A percentile compares a stretch with the other conserved stretches of the same genome.
Evolutionary conservation across 768 basidiomycete species (phyloP).

Genomic region (Hericium alpestre): DNA sequence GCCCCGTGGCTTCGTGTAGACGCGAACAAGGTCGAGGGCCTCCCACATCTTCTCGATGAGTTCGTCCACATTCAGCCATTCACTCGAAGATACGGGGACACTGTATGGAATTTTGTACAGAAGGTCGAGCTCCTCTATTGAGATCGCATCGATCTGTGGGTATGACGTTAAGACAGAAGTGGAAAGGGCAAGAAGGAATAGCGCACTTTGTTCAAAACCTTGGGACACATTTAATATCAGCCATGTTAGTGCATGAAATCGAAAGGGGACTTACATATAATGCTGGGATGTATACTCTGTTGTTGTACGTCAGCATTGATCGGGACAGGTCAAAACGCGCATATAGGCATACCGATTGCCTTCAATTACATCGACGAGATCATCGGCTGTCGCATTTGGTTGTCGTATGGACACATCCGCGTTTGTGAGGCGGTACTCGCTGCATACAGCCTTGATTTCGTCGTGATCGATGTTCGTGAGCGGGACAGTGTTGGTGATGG

Average conservation of each 20-base stretch:
- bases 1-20: conserved; percentile 94
- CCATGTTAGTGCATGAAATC: not conserved
- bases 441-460: conserved; percentile 89
- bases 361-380: conserved; percentile 94
- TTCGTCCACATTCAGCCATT: conserved; percentile 97
- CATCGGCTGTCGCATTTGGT: conserved; percentile 85
- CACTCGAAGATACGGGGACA: conserved; percentile 85
- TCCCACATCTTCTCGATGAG: conserved; percentile 90
- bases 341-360: conserved; percentile 66
- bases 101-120: conserved; percentile 93
- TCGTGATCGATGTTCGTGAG: conserved; percentile 92
- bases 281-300: conserved; percentile 85
- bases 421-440: conserved; percentile 87
- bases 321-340: not conserved
- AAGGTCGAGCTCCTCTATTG: conserved; percentile 94
- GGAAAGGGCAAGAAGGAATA: not conserved
- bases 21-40: conserved; percentile 82
- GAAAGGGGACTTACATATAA: conserved; percentile 53
- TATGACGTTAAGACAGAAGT: not conserved
- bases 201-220: conserved; percentile 77
- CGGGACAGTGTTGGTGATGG: conserved; percentile 94
- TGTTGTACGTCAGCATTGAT: not conserved
- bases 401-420: conserved; percentile 89
- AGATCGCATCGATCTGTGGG: conserved; percentile 85
- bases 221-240: conserved; percentile 6